Evolutionary conservation across 2,329 filamentous ascomycete species (phyloP).

Genomic region (Fusarium sp.): DNA sequence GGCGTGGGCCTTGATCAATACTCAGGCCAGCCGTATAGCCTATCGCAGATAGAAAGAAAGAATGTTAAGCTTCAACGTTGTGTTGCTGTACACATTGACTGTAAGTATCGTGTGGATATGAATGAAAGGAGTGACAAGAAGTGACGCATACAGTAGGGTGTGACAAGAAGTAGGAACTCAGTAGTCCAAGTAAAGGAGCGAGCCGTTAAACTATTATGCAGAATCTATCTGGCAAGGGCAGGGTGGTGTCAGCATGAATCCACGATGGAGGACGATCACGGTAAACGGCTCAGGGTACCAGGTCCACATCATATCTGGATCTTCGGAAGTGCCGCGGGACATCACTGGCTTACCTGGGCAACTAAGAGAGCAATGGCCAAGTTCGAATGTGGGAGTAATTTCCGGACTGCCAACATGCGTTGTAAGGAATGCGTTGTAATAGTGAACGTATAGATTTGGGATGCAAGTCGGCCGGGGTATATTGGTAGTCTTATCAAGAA

Average conservation of each 20-base stretch:
- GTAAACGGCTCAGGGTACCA: conserved; percentile 43
- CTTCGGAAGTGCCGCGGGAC: conserved; percentile 50
- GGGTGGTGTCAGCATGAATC: conserved; percentile 49
- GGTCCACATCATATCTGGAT: conserved; percentile 51
- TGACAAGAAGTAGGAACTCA: conserved; percentile 64
- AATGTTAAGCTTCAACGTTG: conserved; percentile 62
- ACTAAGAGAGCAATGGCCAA: conserved; percentile 51
- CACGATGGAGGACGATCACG: conserved; percentile 38
- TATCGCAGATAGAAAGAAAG: conserved; percentile 59
- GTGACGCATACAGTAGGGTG: conserved; percentile 64
- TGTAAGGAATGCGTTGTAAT: conserved; percentile 45
- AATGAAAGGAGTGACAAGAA: conserved; percentile 42
- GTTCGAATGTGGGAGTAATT: conserved; percentile 50
- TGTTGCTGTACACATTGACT: conserved; percentile 42
- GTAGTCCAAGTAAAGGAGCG: conserved; percentile 36
- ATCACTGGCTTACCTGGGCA: conserved; percentile 49
- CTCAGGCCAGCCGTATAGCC: conserved; percentile 63
- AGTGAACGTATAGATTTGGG: conserved; percentile 43
- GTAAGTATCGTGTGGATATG: conserved; percentile 45
- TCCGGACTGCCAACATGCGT: conserved; percentile 48
- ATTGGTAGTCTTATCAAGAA: conserved; percentile 39
- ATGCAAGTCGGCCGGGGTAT: conserved; percentile 41
- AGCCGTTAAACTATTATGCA: conserved; percentile 46
- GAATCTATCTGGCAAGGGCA: conserved; percentile 47
- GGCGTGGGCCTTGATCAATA: conserved; percentile 59